Conservation (phyloP, 164 flowering plant species). For the Buxus sempervirens region DNA sequence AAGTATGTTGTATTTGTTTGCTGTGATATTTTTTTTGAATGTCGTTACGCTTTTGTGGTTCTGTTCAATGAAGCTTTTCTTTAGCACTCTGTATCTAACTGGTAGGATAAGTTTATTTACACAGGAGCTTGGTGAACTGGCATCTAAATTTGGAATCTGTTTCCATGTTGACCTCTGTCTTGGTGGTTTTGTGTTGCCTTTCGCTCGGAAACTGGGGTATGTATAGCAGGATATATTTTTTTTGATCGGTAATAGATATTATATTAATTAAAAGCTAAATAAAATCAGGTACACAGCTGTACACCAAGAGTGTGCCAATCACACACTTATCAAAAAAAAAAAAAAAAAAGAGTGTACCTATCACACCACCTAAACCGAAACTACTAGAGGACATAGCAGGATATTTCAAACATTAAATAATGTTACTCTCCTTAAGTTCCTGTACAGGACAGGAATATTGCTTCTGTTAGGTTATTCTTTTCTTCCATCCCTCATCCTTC, state of each 20-base stretch:
- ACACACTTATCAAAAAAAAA: no score
- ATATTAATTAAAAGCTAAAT: no score
- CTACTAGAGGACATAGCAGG: no score
- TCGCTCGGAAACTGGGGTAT: constrained; percentile 96
- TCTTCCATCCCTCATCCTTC: no score
- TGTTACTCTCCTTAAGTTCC: background rate
- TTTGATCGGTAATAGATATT: no score
- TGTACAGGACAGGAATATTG: background rate
- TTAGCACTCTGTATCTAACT: background rate
- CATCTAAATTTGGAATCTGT: constrained; percentile 67
- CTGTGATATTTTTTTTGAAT: background rate
- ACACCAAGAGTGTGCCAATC: no score
- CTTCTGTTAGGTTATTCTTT: background rate
- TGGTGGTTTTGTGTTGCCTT: constrained; percentile 96
- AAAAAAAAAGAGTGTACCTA: no score
- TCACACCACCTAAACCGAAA: no score
- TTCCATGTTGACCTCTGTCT: constrained; percentile 97
- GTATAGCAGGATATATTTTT: constrained; percentile 5
- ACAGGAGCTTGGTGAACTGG: constrained; percentile 93
- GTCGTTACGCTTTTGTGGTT: background rate
- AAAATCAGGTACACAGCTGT: no score
- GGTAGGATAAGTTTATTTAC: constrained; percentile 10
- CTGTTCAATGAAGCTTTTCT: no score
- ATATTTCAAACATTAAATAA: no score
- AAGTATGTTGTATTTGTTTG: constrained; percentile 38